phyloP scores from a whole-genome alignment of 1,139 yeast genomes.

The Protomyces gravidus region DNA sequence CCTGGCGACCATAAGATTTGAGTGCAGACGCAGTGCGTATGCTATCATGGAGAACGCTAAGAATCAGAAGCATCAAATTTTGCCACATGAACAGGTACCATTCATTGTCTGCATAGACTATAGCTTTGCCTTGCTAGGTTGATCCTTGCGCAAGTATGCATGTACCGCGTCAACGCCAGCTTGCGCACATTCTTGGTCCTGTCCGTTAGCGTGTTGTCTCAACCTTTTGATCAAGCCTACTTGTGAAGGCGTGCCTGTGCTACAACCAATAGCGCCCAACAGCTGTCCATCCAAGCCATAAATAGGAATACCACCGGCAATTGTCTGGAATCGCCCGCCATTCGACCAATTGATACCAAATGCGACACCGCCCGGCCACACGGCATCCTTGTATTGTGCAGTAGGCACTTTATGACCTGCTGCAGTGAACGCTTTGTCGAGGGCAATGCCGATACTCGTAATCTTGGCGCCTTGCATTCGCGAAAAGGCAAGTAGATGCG shows the following conservation, averaged over 20 bases:
- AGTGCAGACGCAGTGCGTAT: no score
- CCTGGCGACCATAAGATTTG: no score
- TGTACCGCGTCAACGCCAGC: conserved; percentile 5
- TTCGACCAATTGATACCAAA: conserved; percentile 22
- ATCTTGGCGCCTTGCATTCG: conserved; percentile 24
- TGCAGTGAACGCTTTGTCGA: conserved; percentile 28
- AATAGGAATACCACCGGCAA: conserved; percentile 20
- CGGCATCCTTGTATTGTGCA: conserved; percentile 18
- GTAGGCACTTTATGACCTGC: conserved; percentile 18
- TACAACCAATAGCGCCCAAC: conserved; percentile 21
- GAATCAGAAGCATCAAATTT: no score
- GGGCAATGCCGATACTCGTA: conserved; percentile 19
- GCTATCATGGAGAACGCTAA: no score
- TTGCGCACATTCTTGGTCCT: conserved; percentile 23
- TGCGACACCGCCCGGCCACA: conserved; percentile 27
- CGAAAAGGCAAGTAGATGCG: conserved; percentile 10
- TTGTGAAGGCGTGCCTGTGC: conserved; percentile 24
- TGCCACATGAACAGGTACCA: no score
- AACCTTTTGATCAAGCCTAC: not conserved
- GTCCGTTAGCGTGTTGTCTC: not conserved
- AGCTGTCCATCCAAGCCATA: conserved; percentile 13
- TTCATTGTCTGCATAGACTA: no score
- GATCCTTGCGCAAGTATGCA: not conserved
- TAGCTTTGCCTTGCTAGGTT: not conserved
- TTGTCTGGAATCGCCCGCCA: conserved; percentile 23